phyloP scores from a whole-genome alignment of 1,139 yeast genomes.

The Yueomyces sp. region DNA sequence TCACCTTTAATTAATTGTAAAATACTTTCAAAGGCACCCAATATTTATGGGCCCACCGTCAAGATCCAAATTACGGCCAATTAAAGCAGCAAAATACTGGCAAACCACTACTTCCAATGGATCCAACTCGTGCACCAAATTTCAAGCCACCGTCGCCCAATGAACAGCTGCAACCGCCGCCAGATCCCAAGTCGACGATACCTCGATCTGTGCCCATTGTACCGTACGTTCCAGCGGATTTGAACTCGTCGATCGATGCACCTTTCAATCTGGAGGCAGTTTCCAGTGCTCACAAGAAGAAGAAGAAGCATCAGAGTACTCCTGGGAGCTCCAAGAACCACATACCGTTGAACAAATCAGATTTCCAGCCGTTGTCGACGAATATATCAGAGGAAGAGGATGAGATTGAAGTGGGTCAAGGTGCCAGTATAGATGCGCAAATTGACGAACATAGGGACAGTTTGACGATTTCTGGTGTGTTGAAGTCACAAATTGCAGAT shows the following conservation, averaged over 20 bases:
- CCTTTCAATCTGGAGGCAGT: conserved; percentile 40
- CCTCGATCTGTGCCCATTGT: conserved; percentile 67
- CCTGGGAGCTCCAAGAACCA: not conserved
- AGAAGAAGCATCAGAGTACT: conserved; percentile 1
- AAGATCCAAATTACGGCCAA: too few relatives aligned
- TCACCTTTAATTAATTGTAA: too few relatives aligned
- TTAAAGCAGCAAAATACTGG: too few relatives aligned
- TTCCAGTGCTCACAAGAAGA: not conserved
- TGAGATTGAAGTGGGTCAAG: conserved; percentile 1
- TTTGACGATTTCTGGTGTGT: conserved; percentile 25
- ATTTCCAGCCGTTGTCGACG: conserved; percentile 33
- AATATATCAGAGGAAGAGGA: conserved; percentile 28
- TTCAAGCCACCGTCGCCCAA: conserved; percentile 61
- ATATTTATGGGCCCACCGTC: too few relatives aligned
- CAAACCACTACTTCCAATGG: conserved; percentile 32
- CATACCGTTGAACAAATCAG: conserved; percentile 34
- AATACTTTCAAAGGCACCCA: not conserved
- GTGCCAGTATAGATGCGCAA: conserved; percentile 3
- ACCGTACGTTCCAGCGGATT: conserved; percentile 66
- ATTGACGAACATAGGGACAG: not conserved
- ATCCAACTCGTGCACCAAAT: conserved; percentile 70
- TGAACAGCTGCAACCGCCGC: conserved; percentile 48
- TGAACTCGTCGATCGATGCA: conserved; percentile 58
- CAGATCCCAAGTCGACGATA: conserved; percentile 57
- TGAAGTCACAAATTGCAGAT: conserved; percentile 71